phyloP scores from a whole-genome alignment of 352 stramenopile species.

The Globisporangium apiculatum region DNA sequence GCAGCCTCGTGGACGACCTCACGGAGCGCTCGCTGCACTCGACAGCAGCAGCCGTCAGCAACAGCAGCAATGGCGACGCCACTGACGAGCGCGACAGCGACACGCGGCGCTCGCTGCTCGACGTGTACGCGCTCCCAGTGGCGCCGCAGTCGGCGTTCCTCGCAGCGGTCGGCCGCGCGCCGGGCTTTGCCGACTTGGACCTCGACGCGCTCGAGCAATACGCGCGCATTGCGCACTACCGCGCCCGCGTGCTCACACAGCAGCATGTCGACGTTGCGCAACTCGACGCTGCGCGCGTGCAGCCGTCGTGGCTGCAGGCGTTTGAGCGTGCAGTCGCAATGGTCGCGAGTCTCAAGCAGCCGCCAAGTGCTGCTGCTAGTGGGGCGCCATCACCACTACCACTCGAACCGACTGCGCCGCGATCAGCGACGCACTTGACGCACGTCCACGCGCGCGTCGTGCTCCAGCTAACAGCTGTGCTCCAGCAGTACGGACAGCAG shows the following conservation, averaged over 20 bases:
- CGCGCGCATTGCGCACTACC: conserved; percentile 51
- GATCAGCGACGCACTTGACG: conserved; percentile 19
- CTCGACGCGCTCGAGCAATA: conserved; percentile 41
- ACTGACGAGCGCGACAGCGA: not conserved
- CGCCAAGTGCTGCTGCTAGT: not conserved
- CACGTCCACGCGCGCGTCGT: conserved; percentile 50
- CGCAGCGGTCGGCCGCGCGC: conserved; percentile 13
- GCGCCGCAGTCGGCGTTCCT: conserved; percentile 18
- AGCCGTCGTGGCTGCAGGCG: conserved; percentile 35
- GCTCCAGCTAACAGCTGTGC: conserved; percentile 30
- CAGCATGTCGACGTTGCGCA: conserved; percentile 19
- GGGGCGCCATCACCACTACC: not conserved
- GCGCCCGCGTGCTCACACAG: conserved; percentile 35
- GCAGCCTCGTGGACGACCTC: conserved; percentile 14
- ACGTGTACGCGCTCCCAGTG: conserved; percentile 33
- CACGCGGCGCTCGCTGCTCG: conserved; percentile 19
- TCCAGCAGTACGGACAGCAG: conserved; percentile 24
- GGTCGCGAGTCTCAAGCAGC: conserved; percentile 12
- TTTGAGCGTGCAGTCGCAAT: conserved; percentile 25
- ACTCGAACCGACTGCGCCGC: no score
- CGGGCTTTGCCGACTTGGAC: conserved; percentile 35
- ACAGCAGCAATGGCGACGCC: not conserved
- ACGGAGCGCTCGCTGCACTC: not conserved
- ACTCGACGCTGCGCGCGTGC: conserved; percentile 19
- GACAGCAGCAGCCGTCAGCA: not conserved